Base-by-base conservation (phyloP, 257 asterid genomes). In the Przewalskia tangutica region DNA sequence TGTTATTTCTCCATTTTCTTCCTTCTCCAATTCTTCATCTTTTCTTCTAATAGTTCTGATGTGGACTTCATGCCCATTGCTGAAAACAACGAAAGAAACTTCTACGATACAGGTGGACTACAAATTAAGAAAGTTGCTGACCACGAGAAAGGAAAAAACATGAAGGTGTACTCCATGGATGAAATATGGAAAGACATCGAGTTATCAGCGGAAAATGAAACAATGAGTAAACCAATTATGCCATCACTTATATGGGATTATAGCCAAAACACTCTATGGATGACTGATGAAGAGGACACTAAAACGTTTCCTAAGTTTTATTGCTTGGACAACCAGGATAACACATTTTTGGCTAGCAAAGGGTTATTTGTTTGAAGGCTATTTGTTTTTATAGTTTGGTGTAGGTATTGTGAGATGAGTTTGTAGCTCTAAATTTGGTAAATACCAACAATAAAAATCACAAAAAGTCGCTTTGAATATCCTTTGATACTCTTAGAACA, bases 181-280 rank as follows among this genome's bases (percentile, higher is more conserved):
- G 79, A 71, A 11, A 46, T 71, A 6, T 71, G 79, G 79, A 71
- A 48, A 46, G 97, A 93, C 81, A 89, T 93, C 23, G 97, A 89
- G 75, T 50, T 90, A 50, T 85, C 86, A 3, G 92, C 89, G 80
- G 94, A 83, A 18, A 82, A 17, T 36, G 71, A 56, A 3, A 82
- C 44, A 58, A 50, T 34, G 85, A 50, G 40, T 84, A 36, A 85
- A 66, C 90, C 82, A 80, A 62, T 84, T 51, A 59, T 91, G 89
- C 84, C 83, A 71, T 87, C 93, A 38, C 90, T 94, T 2, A 40
- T 82, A 23, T 91, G 97, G 98, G 95, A 93, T 77, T 87, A 88
- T 77, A 82, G 65, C 64, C 86, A 92, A 16, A 84, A 81, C 18
- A 51, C 91, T 6, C 42, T 93, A 14, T 92, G 97, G 97, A 83